These are phyloP conservation scores for Myrmaecium sp. DNA, from an alignment of 2,329 filamentous ascomycete genomes.

Conservation along the genomic window DNA sequence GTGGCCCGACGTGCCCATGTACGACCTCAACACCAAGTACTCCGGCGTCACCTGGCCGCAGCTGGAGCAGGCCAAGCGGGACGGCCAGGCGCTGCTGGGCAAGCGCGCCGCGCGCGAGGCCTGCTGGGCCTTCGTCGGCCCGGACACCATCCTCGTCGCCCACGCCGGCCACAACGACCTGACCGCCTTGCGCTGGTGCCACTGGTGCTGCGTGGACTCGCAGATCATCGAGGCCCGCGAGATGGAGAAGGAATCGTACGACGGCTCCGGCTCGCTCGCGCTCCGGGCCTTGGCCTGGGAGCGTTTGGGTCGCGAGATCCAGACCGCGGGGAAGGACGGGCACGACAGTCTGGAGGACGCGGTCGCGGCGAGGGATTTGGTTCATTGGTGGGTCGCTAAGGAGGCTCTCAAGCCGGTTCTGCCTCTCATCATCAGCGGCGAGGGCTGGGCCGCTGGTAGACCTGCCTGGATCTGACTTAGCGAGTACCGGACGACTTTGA, in stretches of 20 bases:
- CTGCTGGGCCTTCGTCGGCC: constrained; percentile 28
- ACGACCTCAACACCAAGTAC: constrained; percentile 32
- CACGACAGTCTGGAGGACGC: constrained; percentile 32
- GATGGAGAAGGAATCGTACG: constrained; percentile 2
- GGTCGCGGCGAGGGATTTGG: constrained; percentile 25
- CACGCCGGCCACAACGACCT: constrained; percentile 30
- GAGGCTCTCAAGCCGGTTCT: no score
- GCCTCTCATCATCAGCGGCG: no score
- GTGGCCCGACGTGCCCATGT: constrained; percentile 28
- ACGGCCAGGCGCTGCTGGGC: constrained; percentile 23
- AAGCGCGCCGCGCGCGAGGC: constrained; percentile 24
- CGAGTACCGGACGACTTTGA: no score
- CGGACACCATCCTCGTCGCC: constrained; percentile 31
- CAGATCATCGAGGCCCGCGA: constrained; percentile 11
- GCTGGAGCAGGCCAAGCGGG: constrained; percentile 21
- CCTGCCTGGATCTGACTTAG: no score
- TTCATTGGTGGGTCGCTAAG: no score
- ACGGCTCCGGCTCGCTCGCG: constrained; percentile 6
- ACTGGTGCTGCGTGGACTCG: constrained; percentile 29
- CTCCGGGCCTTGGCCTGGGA: constrained; percentile 9
- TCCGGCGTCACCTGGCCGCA: constrained; percentile 30
- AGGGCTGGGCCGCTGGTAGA: no score
- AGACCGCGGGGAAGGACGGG: constrained; percentile 11
- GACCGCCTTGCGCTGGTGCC: constrained; percentile 31
- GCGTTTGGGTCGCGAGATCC: constrained; percentile 10